Evolutionary conservation across 352 stramenopile genomes (phyloP), one percentile per base, ranked within the genome.

Genomic region (Phytophthora citrophthora): DNA sequence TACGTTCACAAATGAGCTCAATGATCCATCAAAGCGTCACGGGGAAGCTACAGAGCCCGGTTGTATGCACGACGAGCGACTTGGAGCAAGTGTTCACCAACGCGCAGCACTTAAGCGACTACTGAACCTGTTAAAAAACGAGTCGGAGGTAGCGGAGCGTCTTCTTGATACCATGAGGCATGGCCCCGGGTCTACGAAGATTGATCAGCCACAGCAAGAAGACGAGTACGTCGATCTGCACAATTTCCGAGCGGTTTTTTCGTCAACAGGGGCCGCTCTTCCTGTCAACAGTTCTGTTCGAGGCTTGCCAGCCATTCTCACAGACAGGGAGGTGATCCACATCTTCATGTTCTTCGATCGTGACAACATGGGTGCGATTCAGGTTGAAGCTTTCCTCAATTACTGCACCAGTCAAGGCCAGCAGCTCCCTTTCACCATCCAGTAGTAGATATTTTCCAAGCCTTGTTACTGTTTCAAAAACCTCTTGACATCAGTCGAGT

Each of bases 301-400:
- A 45, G 47, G 44, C 20, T 5, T 76, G 10, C 63, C 68, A 20
- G 43, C 27, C 34, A 49, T 60, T 23, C 39, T 88, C 20, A 70
- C 58, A 1, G 77, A 91, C 38, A 74, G 73, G 24, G 85, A 93
- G 29, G 70, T 74, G 31, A 88, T 91, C 61, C 83, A 91, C 55
- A 77, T 81, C 12, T 93, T 93, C 73, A 93, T 93, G 85, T 70
- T 86, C 61, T 91, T 91, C 53, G 85, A 93, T 50, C 23, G 67
- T 5, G 69, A 88, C 46, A 87, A 82, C 61, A 77, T 93, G 15
- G 84, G 82, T 2, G 79, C 77, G 10, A 86, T 93, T n/a, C 46
- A 53, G 7, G 23, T 88, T n/a, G 31, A 48, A 10, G 31, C 57
- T 3, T 74, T 91, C 18, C 11, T 81, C 5, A 50, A 77, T 18